These are phyloP conservation scores for Phytophthora citrophthora DNA, from an alignment of 352 stramenopile species.

Conservation along the genomic window DNA sequence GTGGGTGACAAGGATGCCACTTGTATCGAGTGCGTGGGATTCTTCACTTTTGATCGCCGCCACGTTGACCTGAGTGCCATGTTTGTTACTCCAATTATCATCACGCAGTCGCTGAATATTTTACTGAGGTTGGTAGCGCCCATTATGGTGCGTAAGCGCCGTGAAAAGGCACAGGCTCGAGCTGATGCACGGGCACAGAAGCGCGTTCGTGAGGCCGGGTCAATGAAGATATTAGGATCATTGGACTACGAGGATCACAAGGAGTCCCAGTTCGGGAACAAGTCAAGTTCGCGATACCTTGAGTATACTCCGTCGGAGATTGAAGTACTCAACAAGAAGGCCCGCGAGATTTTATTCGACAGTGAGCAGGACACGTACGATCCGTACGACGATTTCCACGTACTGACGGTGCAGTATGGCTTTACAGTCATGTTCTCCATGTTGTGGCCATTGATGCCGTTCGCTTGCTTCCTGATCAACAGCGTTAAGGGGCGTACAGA, in stretches of 20 bases:
- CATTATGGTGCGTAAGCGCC: constrained; percentile 70
- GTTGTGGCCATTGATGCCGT: constrained; percentile 77
- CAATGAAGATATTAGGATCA: constrained; percentile 84
- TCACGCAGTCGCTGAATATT: constrained; percentile 87
- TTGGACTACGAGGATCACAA: constrained; percentile 81
- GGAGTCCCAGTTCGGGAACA: constrained; percentile 76
- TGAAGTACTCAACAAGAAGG: constrained; percentile 71
- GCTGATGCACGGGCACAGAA: constrained; percentile 75
- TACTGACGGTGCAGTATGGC: constrained; percentile 70
- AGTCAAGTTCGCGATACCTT: constrained; percentile 67
- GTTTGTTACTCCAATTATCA: constrained; percentile 88
- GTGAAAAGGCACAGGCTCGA: constrained; percentile 59
- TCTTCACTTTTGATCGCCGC: constrained; percentile 84
- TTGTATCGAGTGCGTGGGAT: constrained; percentile 80
- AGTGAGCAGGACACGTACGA: constrained; percentile 78
- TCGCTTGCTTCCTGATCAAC: constrained; percentile 79
- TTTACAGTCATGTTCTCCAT: constrained; percentile 88
- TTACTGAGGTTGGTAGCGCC: constrained; percentile 67
- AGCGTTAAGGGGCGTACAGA: constrained; percentile 71
- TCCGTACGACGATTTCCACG: constrained; percentile 81
- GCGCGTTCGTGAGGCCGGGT: constrained; percentile 68
- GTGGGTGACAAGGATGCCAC: constrained; percentile 66
- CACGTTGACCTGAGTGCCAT: constrained; percentile 87
- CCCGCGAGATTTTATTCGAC: constrained; percentile 74
- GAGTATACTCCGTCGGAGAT: constrained; percentile 68